phyloP scores from a whole-genome alignment of 768 basidiomycete genomes.

The Xerocomellus dryophilus region DNA sequence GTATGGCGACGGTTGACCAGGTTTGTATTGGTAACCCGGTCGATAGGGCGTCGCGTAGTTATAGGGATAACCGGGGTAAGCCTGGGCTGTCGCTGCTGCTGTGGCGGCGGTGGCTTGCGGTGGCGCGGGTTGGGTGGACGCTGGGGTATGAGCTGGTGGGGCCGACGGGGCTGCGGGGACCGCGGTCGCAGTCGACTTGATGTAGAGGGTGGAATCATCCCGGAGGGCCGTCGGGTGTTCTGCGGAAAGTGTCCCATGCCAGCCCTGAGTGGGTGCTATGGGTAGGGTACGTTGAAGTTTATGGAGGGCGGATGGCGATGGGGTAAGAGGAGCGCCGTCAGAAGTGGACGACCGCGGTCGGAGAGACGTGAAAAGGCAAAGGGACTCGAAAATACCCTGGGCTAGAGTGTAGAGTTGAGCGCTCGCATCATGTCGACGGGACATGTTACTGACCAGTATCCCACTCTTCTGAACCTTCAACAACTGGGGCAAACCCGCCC shows the following conservation, averaged over 20 bases:
- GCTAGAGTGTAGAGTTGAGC: conserved; percentile 44
- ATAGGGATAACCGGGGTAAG: conserved; percentile 35
- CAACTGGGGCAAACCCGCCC: conserved; percentile 46
- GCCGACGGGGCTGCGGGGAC: conserved; percentile 34
- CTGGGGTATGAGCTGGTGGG: conserved; percentile 34
- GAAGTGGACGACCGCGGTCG: conserved; percentile 57
- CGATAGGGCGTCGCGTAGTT: conserved; percentile 36
- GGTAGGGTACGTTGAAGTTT: conserved; percentile 71
- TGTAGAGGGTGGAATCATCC: conserved; percentile 72
- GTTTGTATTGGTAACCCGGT: conserved; percentile 37
- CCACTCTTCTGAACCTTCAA: conserved; percentile 79
- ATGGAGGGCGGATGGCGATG: conserved; percentile 62
- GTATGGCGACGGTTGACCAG: conserved; percentile 35
- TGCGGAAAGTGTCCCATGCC: conserved; percentile 70
- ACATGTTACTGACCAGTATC: conserved; percentile 57
- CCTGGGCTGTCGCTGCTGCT: conserved; percentile 27
- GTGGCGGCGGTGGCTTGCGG: conserved; percentile 21
- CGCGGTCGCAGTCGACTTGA: conserved; percentile 44
- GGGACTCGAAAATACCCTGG: conserved; percentile 67
- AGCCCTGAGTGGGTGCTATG: conserved; percentile 55
- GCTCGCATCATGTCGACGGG: conserved; percentile 1
- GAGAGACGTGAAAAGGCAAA: conserved; percentile 64
- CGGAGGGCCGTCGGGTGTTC: conserved; percentile 58
- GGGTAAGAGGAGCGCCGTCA: conserved; percentile 48
- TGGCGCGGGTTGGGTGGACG: conserved; percentile 27